Evolutionary conservation across 2,329 filamentous ascomycete genomes (phyloP), one percentile per base, ranked within the genome.

Genomic region (Septoria linicola): DNA sequence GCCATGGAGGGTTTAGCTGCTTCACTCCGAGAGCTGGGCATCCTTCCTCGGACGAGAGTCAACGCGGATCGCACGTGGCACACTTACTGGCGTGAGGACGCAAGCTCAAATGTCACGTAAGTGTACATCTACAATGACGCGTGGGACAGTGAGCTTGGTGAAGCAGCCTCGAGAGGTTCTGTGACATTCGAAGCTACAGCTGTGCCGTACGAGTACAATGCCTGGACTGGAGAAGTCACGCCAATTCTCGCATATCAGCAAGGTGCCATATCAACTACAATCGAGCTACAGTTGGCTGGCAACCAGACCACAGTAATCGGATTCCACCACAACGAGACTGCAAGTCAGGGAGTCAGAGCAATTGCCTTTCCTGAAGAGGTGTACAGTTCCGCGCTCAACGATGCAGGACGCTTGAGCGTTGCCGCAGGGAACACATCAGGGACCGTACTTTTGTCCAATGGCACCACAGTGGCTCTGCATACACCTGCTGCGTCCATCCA

Each of bases 101-200:
- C 52, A 4, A 37, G 52, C 2, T 49, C 37, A 1, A 47, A 42
- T 4, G 61, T 61, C 3, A 66, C 71, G 21, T 76, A 74, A 51
- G 61, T 71, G 7, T 75, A 63, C 49, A 45, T 77, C 8, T 75
- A 71, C 62, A 73, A 73, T 49, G 70, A 74, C 41, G 32, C 71
- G 64, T 52, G 52, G 32, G 50, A 58, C 25, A 30, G 42, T 13
- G 46, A 53, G 30, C 53, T 56, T 13, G 65, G 60, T 11, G 20
- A 53, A 34, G 60, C 54, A 1, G 52, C 27, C 32, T 54, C 46
- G 16, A 50, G 19, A 14, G 68, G 67, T 4, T 56, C 41, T 8
- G 57, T 72, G 25, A 58, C 54, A 1, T 67, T 73, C 32, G 53
- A 57, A 14, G 63, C 55, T 10, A 68, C 58, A 13, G 65, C 63